phyloP scores from a whole-genome alignment of 1,139 yeast species.

The Hemisphaericaspora xylofermentans region DNA sequence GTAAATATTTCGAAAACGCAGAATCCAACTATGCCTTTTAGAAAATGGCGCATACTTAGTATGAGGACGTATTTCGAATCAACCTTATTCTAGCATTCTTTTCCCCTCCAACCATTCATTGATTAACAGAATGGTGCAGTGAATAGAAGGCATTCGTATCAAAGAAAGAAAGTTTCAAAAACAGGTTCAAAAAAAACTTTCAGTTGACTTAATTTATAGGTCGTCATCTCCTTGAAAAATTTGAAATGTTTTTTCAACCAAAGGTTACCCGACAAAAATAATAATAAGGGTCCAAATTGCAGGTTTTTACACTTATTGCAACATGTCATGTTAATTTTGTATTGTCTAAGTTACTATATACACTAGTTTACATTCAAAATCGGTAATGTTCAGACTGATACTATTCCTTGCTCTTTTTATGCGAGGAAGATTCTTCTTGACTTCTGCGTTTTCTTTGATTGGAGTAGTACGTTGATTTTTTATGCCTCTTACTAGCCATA shows the following conservation, averaged over 20 bases:
- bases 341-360: too few species aligned
- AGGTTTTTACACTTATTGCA: too few species aligned
- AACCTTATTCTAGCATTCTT: slow-evolving; percentile 34
- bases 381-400: too few species aligned
- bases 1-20: slow-evolving; percentile 35
- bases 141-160: slow-evolving; percentile 62
- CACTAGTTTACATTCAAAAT: too few species aligned
- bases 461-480: slow-evolving; percentile 18
- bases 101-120: slow-evolving; percentile 53
- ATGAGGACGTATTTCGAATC: slow-evolving; percentile 38
- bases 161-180: slow-evolving; percentile 19
- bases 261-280: too few species aligned
- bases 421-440: slow-evolving; percentile 5
- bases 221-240: too few species aligned
- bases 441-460: slow-evolving; percentile 19
- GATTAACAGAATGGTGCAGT: slow-evolving; percentile 49
- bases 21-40: slow-evolving; percentile 33
- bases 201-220: background rate
- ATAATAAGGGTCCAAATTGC: too few species aligned
- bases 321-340: too few species aligned
- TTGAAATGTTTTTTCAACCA: too few species aligned
- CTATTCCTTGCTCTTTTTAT: slow-evolving; percentile 1
- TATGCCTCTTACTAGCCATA: slow-evolving; percentile 63
- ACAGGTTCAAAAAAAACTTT: slow-evolving; percentile 5
- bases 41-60: slow-evolving; percentile 28